Evolutionary conservation across 768 basidiomycete genomes (phyloP), one percentile per base, ranked within the genome.

Genomic region (Lyophyllum shimeji): DNA sequence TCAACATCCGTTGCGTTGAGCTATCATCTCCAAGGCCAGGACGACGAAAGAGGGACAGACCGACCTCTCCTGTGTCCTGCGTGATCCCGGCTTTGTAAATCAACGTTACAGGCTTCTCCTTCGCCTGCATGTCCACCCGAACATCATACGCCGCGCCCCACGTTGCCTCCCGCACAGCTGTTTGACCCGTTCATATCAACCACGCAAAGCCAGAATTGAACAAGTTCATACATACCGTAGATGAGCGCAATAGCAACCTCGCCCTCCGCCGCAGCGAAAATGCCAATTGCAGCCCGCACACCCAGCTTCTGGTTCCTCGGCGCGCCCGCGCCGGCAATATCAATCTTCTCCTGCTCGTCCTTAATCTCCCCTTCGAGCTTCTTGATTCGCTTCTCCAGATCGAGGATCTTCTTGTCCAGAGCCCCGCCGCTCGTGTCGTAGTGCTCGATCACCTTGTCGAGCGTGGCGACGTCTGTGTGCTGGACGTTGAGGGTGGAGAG

Each of bases 101-200:
- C 21, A 79, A 51, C 1, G 59, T 67, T 0, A 80, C 63, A 1
- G 75, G 73, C 13, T 66, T 68, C 20, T 75, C 72, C 52, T 74
- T 70, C 3, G 66, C 59, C n/a, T 75, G 64, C 71, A 76, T 73
- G 55, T 77, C 66, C 3, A 76, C 76, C 7, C 75, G 71, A 11
- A 79, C 71, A 52, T 79, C 78, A 46, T 78, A 79, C 3, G 61
- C 62, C 0, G 76, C 73, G 23, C 53, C 63, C 76, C 79, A 79
- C 13, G 61, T 70, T 0, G 75, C 76, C 15, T 57, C 62, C 5
- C 52, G 47, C 0, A 78, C 76, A 23, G 71, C 78, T 80, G 43
- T 4, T 29, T 20, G 1, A 2, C 23, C 15, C 2, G 39, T 40
- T 39, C 27, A 29, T 18, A 23, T 43, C 18, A 20, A n/a, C 24